phyloP scores from a whole-genome alignment of 2,329 filamentous ascomycete genomes.

The Domatiomyces catenatus region DNA sequence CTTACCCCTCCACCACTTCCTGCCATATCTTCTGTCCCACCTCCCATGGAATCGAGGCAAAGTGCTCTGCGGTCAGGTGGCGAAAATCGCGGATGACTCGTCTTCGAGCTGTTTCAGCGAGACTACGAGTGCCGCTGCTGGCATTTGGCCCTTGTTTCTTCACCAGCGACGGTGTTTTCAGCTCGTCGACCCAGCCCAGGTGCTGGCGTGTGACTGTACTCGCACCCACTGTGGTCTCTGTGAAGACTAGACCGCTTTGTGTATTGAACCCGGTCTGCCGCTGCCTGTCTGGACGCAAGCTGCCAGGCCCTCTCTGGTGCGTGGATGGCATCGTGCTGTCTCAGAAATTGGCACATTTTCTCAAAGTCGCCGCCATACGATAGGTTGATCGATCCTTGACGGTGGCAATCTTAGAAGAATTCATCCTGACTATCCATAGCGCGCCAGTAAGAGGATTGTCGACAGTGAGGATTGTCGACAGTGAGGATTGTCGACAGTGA shows the following conservation, averaged over 20 bases:
- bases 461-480: too few species aligned
- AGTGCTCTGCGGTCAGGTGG: conserved; percentile 21
- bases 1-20: conserved; percentile 23
- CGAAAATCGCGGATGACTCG: conserved; percentile 22
- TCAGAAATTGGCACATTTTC: not conserved
- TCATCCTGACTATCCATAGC: too few species aligned
- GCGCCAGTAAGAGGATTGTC: too few species aligned
- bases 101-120: conserved; percentile 10
- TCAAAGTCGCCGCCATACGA: not conserved
- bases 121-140: conserved; percentile 9
- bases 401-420: not conserved
- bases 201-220: conserved; percentile 4
- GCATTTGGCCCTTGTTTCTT: conserved; percentile 1
- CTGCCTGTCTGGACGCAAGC: not conserved
- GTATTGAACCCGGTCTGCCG: conserved; percentile 5
- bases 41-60: conserved; percentile 26
- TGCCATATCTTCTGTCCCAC: conserved; percentile 28
- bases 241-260: conserved; percentile 13
- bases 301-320: not conserved
- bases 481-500: too few species aligned
- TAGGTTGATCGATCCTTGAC: not conserved
- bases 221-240: conserved; percentile 10
- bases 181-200: conserved; percentile 13
- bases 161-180: conserved; percentile 6
- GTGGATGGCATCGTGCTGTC: not conserved